Conservation (phyloP, 306 rosid species). For the Trifolium repens region DNA sequence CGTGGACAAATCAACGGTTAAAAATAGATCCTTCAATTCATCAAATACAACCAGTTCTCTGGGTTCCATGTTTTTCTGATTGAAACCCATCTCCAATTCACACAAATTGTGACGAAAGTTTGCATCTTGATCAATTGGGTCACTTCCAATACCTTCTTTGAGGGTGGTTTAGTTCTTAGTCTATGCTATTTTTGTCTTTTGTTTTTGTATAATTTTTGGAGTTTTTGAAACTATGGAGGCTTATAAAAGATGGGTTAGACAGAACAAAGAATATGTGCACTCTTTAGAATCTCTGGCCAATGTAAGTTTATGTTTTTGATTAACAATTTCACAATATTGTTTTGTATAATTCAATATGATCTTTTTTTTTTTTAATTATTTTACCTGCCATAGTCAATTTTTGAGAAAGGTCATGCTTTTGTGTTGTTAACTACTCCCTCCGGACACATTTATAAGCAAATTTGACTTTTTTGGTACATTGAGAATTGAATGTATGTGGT, state of each 20-base stretch:
- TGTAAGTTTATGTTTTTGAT: slow-evolving; percentile 56
- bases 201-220: slow-evolving; percentile 30
- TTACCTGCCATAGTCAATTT: slow-evolving; percentile 16
- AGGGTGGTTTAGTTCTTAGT: no score
- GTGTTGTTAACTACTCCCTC: not conserved
- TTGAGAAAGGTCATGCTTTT: slow-evolving; percentile 3
- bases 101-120: not conserved
- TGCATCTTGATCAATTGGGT: slow-evolving; percentile 39
- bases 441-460: no score
- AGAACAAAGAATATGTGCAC: slow-evolving; percentile 83
- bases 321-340: not conserved
- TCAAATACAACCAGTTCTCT: not conserved
- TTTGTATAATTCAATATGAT: not conserved
- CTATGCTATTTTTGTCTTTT: not conserved
- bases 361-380: not conserved
- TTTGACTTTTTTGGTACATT: no score
- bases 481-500: no score
- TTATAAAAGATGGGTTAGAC: slow-evolving; percentile 88
- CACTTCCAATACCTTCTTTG: no score
- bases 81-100: slow-evolving; percentile 43
- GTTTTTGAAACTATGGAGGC: slow-evolving; percentile 68
- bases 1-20: slow-evolving; percentile 29
- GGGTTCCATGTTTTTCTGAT: slow-evolving; percentile 15
- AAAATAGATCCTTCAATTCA: not conserved
- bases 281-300: slow-evolving; percentile 88